phyloP scores from a whole-genome alignment of 176 grass and related monocot genomes.

The Poa pratensis region DNA sequence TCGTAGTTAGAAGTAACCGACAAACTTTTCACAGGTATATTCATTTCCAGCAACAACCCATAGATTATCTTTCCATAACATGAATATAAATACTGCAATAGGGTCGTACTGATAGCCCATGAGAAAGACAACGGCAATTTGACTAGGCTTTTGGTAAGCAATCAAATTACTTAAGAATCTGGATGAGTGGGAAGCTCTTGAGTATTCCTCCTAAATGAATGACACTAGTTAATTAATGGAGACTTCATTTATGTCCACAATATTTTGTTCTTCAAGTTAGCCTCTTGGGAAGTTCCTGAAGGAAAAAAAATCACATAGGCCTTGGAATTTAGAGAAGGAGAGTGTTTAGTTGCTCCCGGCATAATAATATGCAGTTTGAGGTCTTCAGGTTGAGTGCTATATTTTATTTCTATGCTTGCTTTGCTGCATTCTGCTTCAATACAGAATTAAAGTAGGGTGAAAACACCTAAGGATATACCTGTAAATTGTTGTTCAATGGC shows the following conservation, averaged over 20 bases:
- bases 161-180: background rate
- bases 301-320: background rate
- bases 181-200: background rate
- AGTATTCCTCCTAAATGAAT: background rate
- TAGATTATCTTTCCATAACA: background rate
- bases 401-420: background rate
- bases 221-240: background rate
- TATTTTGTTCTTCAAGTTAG: background rate
- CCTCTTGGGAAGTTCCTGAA: background rate
- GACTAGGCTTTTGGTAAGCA: background rate
- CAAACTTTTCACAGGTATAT: conserved; percentile 1
- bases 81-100: conserved; percentile 1
- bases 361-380: background rate
- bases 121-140: background rate
- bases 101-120: background rate
- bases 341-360: background rate
- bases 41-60: conserved; percentile 9
- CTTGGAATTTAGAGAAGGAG: background rate
- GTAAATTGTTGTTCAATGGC: conserved; percentile 73
- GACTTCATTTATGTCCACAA: background rate
- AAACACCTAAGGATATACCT: conserved; percentile 46
- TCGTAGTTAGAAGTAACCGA: background rate
- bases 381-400: background rate
- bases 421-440: background rate
- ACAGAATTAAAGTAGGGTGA: background rate